These are phyloP conservation scores for Botryobasidium botryosum DNA, from an alignment of 768 basidiomycete species.

Conservation along the genomic window DNA sequence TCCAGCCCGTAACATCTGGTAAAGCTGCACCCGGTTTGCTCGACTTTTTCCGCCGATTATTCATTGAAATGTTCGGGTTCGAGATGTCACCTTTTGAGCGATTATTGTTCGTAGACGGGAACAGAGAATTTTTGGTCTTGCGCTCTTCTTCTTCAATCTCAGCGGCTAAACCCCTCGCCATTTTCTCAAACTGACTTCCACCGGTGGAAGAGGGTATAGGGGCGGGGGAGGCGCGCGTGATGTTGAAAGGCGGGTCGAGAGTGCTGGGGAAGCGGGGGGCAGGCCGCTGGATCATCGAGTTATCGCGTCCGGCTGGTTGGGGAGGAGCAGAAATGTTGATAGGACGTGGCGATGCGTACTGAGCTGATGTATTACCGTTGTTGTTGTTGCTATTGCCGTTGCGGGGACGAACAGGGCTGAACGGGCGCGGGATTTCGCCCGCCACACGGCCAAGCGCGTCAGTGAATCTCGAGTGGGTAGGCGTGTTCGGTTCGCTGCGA, in stretches of 20 bases:
- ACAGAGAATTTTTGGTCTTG: not conserved
- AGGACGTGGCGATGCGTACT: no score
- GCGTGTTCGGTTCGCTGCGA: slow-evolving; percentile 21
- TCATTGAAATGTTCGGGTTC: not conserved
- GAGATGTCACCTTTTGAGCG: no score
- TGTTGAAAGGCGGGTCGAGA: no score
- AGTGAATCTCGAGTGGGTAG: slow-evolving; percentile 43
- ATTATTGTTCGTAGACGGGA: not conserved
- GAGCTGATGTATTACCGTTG: no score
- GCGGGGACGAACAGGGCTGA: slow-evolving; percentile 4
- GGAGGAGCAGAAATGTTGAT: no score
- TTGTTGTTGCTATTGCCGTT: no score
- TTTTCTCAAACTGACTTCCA: slow-evolving; percentile 44
- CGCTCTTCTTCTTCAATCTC: slow-evolving; percentile 27
- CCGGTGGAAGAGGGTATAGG: no score
- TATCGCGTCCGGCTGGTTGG: no score
- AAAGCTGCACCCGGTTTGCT: slow-evolving; percentile 35
- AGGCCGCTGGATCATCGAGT: no score
- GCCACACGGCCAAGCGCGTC: slow-evolving; percentile 48
- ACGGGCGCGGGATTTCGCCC: slow-evolving; percentile 27
- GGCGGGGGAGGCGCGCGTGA: no score
- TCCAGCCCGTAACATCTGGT: slow-evolving; percentile 74
- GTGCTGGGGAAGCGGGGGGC: no score
- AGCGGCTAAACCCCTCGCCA: slow-evolving; percentile 37
- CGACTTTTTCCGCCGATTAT: not conserved